Percentiles rank a stretch among this genome's conserved stretches.
Conservation (phyloP, 2,329 filamentous ascomycete species). For the Nothopassalora personata region DNA sequence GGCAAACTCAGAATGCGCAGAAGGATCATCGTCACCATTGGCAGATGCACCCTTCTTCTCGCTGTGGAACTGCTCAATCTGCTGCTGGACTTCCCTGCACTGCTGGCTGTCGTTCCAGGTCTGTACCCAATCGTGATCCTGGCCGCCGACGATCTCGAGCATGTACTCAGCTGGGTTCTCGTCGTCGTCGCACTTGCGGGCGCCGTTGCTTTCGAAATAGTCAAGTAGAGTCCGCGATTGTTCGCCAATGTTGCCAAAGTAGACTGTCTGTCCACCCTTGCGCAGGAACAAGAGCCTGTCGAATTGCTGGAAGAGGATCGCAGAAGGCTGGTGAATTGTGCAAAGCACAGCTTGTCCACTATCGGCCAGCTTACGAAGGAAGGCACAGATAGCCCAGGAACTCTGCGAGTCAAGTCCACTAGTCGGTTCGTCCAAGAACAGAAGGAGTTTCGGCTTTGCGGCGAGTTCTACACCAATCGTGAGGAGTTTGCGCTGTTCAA, state of each 20-base stretch:
- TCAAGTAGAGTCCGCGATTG: slow-evolving; percentile 38
- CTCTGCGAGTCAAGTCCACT: slow-evolving; percentile 59
- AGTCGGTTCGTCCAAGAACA: slow-evolving; percentile 58
- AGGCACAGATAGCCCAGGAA: slow-evolving; percentile 58
- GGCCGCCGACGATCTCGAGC: slow-evolving; percentile 48
- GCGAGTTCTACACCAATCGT: slow-evolving; percentile 50
- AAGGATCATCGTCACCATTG: slow-evolving; percentile 30
- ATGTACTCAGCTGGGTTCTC: slow-evolving; percentile 76
- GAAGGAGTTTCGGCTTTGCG: slow-evolving; percentile 51
- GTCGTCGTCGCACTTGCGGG: slow-evolving; percentile 47
- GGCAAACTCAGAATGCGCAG: slow-evolving; percentile 40
- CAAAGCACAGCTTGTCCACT: slow-evolving; percentile 43
- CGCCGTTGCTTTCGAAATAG: slow-evolving; percentile 61
- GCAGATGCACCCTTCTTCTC: slow-evolving; percentile 27
- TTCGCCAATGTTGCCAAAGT: slow-evolving; percentile 45
- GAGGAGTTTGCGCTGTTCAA: slow-evolving; percentile 57
- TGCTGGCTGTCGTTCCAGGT: slow-evolving; percentile 36
- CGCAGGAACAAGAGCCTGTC: slow-evolving; percentile 42
- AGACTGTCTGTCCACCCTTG: slow-evolving; percentile 42
- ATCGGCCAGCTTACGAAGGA: slow-evolving; percentile 57
- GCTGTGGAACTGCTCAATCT: slow-evolving; percentile 39
- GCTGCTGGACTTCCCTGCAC: slow-evolving; percentile 29
- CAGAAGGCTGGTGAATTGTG: slow-evolving; percentile 45
- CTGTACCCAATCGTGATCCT: slow-evolving; percentile 38
- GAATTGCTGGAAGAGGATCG: slow-evolving; percentile 43